Conservation (phyloP, 495 filamentous ascomycete genomes). For the Hypomontagnella submonticulosa region DNA sequence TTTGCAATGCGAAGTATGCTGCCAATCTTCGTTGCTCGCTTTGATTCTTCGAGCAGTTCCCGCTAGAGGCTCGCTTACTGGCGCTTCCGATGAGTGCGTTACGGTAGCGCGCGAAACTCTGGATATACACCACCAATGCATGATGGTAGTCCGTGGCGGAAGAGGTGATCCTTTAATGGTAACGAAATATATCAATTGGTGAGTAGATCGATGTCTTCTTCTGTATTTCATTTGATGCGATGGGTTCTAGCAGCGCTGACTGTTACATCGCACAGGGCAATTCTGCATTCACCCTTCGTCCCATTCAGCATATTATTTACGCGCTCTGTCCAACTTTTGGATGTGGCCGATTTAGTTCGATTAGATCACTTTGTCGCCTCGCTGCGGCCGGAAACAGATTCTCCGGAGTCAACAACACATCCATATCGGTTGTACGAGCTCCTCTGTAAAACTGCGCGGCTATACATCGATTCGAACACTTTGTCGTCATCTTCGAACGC, state of each 20-base stretch:
- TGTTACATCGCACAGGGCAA: neutral
- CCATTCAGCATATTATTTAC: conserved; percentile 16
- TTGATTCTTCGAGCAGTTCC: conserved; percentile 9
- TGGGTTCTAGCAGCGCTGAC: neutral
- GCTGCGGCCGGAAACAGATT: neutral
- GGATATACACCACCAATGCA: conserved; percentile 11
- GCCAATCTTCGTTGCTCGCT: conserved; percentile 15
- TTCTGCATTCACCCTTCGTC: conserved; percentile 12
- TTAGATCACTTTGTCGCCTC: conserved; percentile 6
- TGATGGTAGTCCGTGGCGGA: neutral
- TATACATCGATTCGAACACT: conserved; percentile 14
- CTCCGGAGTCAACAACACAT: conserved; percentile 10
- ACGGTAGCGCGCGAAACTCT: conserved; percentile 9
- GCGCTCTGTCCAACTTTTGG: conserved; percentile 12
- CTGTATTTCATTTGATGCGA: neutral
- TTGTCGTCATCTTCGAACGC: neutral
- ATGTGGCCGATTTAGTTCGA: conserved; percentile 7
- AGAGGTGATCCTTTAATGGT: conserved; percentile 6
- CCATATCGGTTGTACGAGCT: conserved; percentile 19
- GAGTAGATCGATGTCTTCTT: neutral
- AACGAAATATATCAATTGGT: conserved; percentile 15
- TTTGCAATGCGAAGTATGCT: conserved; percentile 12
- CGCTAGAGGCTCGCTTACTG: neutral
- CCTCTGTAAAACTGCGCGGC: conserved; percentile 14
- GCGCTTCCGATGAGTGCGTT: conserved; percentile 4